These are phyloP conservation scores for Fraxinus anomala DNA, from an alignment of 257 asterid genomes.

Conservation along the genomic window DNA sequence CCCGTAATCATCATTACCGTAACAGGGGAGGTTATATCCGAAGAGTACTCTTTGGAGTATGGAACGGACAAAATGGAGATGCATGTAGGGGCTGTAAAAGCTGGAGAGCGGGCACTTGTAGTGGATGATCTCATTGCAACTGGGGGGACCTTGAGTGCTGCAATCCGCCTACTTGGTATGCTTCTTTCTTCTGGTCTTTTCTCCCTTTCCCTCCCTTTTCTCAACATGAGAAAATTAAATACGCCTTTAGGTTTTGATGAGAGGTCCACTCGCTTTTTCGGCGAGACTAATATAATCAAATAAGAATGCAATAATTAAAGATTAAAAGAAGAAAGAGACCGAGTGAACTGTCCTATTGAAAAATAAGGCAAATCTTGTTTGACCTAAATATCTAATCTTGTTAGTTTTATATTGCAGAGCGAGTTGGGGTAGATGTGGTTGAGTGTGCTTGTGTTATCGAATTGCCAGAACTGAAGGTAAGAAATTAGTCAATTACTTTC, in stretches of 20 bases:
- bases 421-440: conserved; percentile 71
- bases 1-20: conserved; percentile 21
- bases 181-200: conserved; percentile 5
- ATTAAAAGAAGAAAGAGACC: neutral
- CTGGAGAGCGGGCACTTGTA: conserved; percentile 79
- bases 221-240: neutral
- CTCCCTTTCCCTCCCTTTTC: neutral
- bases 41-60: conserved; percentile 91
- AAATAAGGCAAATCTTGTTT: neutral
- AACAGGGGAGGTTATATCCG: conserved; percentile 88
- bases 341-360: neutral
- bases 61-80: conserved; percentile 90
- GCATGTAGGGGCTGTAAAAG: conserved; percentile 97
- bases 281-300: neutral
- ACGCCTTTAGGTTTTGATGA: conserved; percentile 3
- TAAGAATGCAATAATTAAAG: neutral
- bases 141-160: conserved; percentile 92
- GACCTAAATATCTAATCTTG: conserved; percentile 24
- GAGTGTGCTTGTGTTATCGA: conserved; percentile 93
- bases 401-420: conserved; percentile 59
- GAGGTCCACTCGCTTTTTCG: neutral
- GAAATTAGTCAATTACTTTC: conserved; percentile 19
- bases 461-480: conserved; percentile 81
- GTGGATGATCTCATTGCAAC: conserved; percentile 97
- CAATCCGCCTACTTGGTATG: conserved; percentile 82